Conservation (phyloP, 306 rosid species). For the Trifolium dubium region DNA sequence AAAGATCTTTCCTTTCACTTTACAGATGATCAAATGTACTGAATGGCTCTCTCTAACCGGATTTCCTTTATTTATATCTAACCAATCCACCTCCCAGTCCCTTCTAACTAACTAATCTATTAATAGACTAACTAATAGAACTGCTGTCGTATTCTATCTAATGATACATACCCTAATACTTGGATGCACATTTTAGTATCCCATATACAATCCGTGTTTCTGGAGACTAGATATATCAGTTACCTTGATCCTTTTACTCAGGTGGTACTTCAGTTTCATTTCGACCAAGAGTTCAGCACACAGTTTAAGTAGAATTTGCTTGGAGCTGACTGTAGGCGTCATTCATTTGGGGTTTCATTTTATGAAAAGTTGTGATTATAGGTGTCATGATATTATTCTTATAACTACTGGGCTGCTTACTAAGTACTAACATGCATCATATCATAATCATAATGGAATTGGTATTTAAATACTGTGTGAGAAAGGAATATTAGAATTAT, state of each 20-base stretch:
- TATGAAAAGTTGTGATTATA: not conserved
- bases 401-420: not conserved
- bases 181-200: not conserved
- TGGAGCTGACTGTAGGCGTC: slow-evolving; percentile 5
- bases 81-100: not conserved
- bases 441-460: not conserved
- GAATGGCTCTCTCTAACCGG: not conserved
- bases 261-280: not conserved
- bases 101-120: not conserved
- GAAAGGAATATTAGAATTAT: not conserved
- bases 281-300: not conserved
- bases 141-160: not conserved
- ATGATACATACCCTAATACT: not conserved
- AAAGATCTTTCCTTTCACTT: not conserved
- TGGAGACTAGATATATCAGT: not conserved
- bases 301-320: not conserved
- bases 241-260: not conserved
- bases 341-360: slow-evolving; percentile 21
- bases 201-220: not conserved
- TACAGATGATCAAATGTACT: not conserved
- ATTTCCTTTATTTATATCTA: no score
- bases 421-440: no score
- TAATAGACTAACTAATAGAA: not conserved
- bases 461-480: not conserved
- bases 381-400: not conserved